Percentiles rank a stretch among this genome's conserved stretches.
These are phyloP conservation scores for Patellaria atrata DNA, from an alignment of 495 filamentous ascomycete genomes.

Conservation along the genomic window DNA sequence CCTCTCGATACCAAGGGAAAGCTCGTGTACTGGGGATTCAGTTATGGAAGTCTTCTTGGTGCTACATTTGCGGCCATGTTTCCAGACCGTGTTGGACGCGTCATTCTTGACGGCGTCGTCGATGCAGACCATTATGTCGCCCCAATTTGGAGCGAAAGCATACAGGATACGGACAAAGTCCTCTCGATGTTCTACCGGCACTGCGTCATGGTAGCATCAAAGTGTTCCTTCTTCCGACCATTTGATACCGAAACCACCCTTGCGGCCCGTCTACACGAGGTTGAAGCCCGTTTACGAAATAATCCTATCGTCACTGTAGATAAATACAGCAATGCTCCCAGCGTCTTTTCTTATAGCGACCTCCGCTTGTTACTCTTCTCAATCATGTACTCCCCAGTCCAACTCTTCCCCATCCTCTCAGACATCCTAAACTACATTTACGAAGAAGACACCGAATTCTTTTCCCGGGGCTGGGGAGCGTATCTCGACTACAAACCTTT, in stretches of 20 bases:
- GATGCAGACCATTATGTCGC: slow-evolving; percentile 30
- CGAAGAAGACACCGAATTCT: slow-evolving; percentile 36
- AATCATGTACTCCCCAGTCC: slow-evolving; percentile 44
- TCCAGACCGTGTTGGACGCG: slow-evolving; percentile 35
- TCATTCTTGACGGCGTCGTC: slow-evolving; percentile 42
- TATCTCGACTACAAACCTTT: no score
- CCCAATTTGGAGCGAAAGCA: slow-evolving; percentile 24
- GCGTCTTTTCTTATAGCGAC: slow-evolving; percentile 24
- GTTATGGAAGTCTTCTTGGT: slow-evolving; percentile 22
- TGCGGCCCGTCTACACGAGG: slow-evolving; percentile 27
- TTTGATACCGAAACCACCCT: slow-evolving; percentile 29
- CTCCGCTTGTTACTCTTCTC: slow-evolving; percentile 27
- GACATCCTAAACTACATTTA: slow-evolving; percentile 38
- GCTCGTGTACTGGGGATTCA: slow-evolving; percentile 25
- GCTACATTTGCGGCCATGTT: slow-evolving; percentile 38
- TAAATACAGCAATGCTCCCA: slow-evolving; percentile 24
- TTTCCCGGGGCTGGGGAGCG: no score
- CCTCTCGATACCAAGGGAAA: no score
- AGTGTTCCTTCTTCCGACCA: slow-evolving; percentile 32
- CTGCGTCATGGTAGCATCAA: slow-evolving; percentile 38
- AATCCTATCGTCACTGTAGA: slow-evolving; percentile 31
- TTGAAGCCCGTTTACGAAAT: slow-evolving; percentile 28
- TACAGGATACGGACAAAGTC: slow-evolving; percentile 30
- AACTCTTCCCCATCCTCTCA: slow-evolving; percentile 42
- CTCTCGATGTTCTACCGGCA: slow-evolving; percentile 38